These are phyloP conservation scores for Penicillium coprophilum DNA, from an alignment of 495 filamentous ascomycete species.

Conservation along the genomic window DNA sequence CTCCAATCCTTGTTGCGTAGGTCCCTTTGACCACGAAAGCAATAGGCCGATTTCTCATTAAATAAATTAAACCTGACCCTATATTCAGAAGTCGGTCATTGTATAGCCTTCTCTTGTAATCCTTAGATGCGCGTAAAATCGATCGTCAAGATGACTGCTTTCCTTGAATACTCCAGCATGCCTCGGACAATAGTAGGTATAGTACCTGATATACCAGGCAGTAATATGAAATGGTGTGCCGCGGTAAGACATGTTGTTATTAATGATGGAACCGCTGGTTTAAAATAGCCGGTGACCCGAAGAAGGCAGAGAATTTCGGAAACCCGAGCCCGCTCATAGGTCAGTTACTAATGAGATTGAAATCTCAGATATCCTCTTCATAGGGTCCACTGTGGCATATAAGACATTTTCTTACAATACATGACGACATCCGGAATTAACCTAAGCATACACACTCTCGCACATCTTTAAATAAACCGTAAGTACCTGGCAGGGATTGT, in stretches of 20 bases:
- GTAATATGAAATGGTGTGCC: neutral
- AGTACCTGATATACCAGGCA: neutral
- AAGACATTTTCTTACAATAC: slow-evolving; percentile 1
- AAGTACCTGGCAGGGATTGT: neutral
- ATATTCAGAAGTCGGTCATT: neutral
- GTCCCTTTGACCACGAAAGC: neutral
- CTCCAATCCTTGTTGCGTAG: neutral
- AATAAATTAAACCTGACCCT: neutral
- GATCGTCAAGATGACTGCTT: neutral
- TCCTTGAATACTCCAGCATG: neutral
- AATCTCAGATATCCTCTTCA: no score
- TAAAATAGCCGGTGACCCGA: neutral
- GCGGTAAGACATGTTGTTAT: neutral
- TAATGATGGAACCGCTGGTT: neutral
- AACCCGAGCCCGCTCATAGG: neutral
- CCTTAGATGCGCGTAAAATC: neutral
- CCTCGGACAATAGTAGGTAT: neutral
- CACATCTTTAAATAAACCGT: neutral
- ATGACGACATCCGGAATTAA: neutral
- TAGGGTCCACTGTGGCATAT: neutral
- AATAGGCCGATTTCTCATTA: neutral
- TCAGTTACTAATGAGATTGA: neutral
- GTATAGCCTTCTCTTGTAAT: neutral
- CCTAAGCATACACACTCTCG: neutral
- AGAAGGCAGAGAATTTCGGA: neutral